Conservation (phyloP, 495 filamentous ascomycete species). For the Penicillium daleae region DNA sequence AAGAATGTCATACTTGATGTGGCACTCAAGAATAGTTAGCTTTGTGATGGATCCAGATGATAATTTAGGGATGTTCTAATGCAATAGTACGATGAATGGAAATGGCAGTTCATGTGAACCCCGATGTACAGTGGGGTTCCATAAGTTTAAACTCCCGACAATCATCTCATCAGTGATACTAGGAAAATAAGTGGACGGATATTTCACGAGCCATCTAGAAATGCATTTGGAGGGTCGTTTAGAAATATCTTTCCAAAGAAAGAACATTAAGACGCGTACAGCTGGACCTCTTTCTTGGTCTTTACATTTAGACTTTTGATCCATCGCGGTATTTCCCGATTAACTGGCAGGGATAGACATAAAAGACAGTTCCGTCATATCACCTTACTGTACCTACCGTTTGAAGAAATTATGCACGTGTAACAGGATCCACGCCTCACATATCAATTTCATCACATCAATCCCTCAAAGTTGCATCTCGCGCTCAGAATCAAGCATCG, state of each 20-base stretch:
- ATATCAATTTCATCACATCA: neutral
- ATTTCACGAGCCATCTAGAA: too few relatives aligned
- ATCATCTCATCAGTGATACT: too few relatives aligned
- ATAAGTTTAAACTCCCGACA: too few relatives aligned
- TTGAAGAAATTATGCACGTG: neutral
- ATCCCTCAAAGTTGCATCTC: neutral
- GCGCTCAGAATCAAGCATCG: neutral
- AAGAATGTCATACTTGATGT: neutral
- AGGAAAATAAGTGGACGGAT: too few relatives aligned
- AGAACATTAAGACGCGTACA: too few relatives aligned
- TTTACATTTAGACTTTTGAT: too few relatives aligned
- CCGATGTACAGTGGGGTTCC: too few relatives aligned
- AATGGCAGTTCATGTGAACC: neutral
- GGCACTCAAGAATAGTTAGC: neutral
- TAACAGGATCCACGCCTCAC: neutral
- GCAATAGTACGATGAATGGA: neutral
- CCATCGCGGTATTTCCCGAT: neutral
- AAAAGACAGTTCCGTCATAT: neutral
- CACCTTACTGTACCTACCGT: neutral
- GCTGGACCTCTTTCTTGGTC: too few relatives aligned
- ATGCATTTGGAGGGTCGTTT: too few relatives aligned
- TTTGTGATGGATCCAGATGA: neutral
- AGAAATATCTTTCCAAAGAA: too few relatives aligned
- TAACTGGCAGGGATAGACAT: neutral
- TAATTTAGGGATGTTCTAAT: neutral